A percentile compares a stretch with the other conserved stretches of the same genome.
phyloP scores from a whole-genome alignment of 108 stramenopile genomes.

The Nitzschia inconspicua region DNA sequence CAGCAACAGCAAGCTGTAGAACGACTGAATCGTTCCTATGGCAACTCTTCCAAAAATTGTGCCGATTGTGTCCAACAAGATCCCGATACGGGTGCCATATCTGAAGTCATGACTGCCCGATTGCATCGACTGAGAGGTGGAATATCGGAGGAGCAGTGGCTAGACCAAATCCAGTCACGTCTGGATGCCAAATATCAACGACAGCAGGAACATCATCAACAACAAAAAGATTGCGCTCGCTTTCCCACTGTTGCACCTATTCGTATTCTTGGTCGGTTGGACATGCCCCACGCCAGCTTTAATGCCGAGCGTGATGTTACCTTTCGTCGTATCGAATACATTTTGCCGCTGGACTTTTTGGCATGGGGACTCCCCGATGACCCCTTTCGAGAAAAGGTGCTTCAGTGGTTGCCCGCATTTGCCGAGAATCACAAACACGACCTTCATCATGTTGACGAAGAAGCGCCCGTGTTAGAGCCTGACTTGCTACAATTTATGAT shows the following conservation, averaged over 20 bases:
- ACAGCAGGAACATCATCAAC: not conserved
- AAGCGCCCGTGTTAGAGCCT: not conserved
- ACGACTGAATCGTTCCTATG: conserved; percentile 74
- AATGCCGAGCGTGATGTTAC: conserved; percentile 77
- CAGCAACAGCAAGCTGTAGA: conserved; percentile 8
- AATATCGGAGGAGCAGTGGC: conserved; percentile 27
- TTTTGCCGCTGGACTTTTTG: conserved; percentile 68
- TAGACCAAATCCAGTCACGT: conserved; percentile 39
- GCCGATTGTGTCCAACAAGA: conserved; percentile 59
- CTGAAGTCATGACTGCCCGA: conserved; percentile 61
- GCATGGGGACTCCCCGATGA: not conserved
- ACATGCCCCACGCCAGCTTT: conserved; percentile 50
- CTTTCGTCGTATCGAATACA: conserved; percentile 70
- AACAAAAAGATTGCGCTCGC: conserved; percentile 5
- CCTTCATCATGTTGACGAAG: conserved; percentile 19
- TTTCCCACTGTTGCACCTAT: conserved; percentile 26
- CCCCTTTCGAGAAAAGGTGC: conserved; percentile 1
- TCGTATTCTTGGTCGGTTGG: conserved; percentile 63
- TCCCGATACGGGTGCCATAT: conserved; percentile 52
- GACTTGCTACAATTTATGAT: conserved; percentile 27
- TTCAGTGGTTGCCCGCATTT: conserved; percentile 20
- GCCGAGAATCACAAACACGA: conserved; percentile 23
- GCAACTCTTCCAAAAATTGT: conserved; percentile 34
- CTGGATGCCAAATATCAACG: conserved; percentile 11
- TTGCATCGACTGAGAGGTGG: conserved; percentile 36